A percentile compares a stretch with the other conserved stretches of the same genome.
phyloP scores from a whole-genome alignment of 1,284 basidiomycete genomes.

The Porodaedalea pini region DNA sequence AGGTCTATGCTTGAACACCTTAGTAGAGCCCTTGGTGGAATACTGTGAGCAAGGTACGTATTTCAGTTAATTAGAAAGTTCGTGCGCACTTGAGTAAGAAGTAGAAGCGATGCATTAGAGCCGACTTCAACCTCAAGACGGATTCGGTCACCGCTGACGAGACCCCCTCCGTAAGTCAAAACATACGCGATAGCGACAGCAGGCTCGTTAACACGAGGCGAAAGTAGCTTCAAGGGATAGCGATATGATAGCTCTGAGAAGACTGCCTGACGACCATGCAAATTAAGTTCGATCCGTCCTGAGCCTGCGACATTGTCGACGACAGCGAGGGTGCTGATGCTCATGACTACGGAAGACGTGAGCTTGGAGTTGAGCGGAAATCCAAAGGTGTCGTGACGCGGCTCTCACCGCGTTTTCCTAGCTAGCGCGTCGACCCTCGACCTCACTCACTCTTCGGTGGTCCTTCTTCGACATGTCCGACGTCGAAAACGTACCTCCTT shows the following conservation, averaged over 20 bases:
- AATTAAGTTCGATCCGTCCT: slow-evolving; percentile 51
- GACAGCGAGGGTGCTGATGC: neutral
- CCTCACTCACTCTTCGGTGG: neutral
- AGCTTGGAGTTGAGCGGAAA: neutral
- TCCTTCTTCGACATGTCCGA: slow-evolving; percentile 15
- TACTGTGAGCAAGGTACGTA: neutral
- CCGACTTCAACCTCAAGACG: slow-evolving; percentile 63
- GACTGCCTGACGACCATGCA: slow-evolving; percentile 51
- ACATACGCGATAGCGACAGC: slow-evolving; percentile 74
- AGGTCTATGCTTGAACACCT: slow-evolving; percentile 80
- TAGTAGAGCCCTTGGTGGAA: slow-evolving; percentile 75
- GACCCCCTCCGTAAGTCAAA: slow-evolving; percentile 88
- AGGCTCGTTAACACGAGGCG: slow-evolving; percentile 52
- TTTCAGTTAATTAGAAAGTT: slow-evolving; percentile 26
- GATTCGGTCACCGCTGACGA: slow-evolving; percentile 85
- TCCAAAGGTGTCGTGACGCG: slow-evolving; percentile 3
- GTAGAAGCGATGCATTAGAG: slow-evolving; percentile 50
- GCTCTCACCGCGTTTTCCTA: neutral
- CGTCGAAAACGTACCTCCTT: slow-evolving; percentile 3
- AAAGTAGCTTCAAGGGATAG: slow-evolving; percentile 90
- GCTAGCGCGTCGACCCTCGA: neutral
- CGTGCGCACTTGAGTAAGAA: slow-evolving; percentile 75
- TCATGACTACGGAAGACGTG: slow-evolving; percentile 11
- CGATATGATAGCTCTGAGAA: slow-evolving; percentile 78
- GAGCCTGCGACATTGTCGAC: slow-evolving; percentile 42